Evolutionary conservation across 2,329 filamentous ascomycete species (phyloP), one percentile per base, ranked within the genome.

Genomic region (Fusarium luffae): DNA sequence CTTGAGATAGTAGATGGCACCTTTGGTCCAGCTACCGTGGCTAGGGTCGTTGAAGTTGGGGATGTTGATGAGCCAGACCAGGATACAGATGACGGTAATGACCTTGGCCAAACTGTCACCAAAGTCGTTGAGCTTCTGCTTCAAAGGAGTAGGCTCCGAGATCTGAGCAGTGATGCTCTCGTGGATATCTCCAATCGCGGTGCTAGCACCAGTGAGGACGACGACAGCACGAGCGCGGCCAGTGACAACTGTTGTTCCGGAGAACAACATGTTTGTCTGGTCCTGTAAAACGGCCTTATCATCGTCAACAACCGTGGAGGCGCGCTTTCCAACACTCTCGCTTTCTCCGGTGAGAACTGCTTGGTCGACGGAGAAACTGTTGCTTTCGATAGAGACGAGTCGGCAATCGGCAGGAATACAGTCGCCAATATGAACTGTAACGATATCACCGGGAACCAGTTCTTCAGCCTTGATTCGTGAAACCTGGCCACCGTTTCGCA

Each of bases 51-150:
- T 96, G 86, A 99, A 99, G 84, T 99, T 93, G 76, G 93, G 91
- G 73, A 98, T 93, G 83, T 99, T 99, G 86, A 99, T 99, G 65
- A 98, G 85, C 96, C 96, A 99, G 75, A 99, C 96, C 60, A 97
- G 84, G 70, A 98, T 85, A 81, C 97, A 99, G 77, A 99, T 99
- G 66, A 94, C 92, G 9, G 95, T 98, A 73, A 99, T 99, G 67
- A 98, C 96, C 86, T 98, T 99, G 75, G 97, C 97, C 68, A 99
- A 86, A 78, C 88, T 91, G 82, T 99, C 96, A 69, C 96, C 97
- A 78, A 99, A 99, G 76, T 98, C 94, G 80, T 99, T 98, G 68
- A 99, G 87, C 85, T 99, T 99, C 85, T 99, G 93, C 86, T 99
- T 99, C 74, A 99, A 82, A 16, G 96, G 96, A 1, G 96, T 99